Evolutionary conservation across 169 alveolate species (phyloP).

Genomic region (Plasmodium cynomolgi): DNA sequence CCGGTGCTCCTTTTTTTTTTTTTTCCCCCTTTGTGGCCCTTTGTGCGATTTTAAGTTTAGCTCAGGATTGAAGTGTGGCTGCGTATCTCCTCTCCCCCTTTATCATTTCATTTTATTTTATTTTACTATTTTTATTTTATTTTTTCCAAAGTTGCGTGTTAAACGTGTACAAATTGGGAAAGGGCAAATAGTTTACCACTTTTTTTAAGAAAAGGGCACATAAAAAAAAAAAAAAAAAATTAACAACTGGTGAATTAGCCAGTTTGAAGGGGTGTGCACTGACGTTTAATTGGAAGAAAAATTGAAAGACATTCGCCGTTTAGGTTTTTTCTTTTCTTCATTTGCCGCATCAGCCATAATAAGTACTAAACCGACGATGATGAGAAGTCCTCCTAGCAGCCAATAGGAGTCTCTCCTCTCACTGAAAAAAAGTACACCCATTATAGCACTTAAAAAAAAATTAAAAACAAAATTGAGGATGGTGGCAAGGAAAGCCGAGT

Average conservation of each 20-base stretch:
- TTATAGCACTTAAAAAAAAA: slow-evolving; percentile 60
- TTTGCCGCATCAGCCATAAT: slow-evolving; percentile 28
- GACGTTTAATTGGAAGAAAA: neutral
- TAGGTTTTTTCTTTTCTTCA: slow-evolving; percentile 26
- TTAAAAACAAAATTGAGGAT: slow-evolving; percentile 41
- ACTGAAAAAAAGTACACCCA: slow-evolving; percentile 47
- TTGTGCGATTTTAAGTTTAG: neutral
- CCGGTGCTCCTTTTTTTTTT: neutral
- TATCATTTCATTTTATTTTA: neutral
- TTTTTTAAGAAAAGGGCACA: neutral
- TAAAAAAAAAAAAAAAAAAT: neutral
- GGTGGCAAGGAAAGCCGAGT: slow-evolving; percentile 65
- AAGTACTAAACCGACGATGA: slow-evolving; percentile 32
- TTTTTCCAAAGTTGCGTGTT: neutral
- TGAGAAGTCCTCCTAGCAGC: slow-evolving; percentile 34
- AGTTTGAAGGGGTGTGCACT: neutral
- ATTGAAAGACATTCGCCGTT: neutral
- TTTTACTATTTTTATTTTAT: neutral
- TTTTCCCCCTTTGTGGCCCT: neutral
- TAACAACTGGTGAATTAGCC: neutral
- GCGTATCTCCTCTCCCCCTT: neutral
- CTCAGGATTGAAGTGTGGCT: neutral
- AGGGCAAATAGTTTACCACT: neutral
- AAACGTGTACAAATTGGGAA: neutral
- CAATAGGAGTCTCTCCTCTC: slow-evolving; percentile 49